Conservation (phyloP, 306 rosid species). For the Echinosophora koreensis region DNA sequence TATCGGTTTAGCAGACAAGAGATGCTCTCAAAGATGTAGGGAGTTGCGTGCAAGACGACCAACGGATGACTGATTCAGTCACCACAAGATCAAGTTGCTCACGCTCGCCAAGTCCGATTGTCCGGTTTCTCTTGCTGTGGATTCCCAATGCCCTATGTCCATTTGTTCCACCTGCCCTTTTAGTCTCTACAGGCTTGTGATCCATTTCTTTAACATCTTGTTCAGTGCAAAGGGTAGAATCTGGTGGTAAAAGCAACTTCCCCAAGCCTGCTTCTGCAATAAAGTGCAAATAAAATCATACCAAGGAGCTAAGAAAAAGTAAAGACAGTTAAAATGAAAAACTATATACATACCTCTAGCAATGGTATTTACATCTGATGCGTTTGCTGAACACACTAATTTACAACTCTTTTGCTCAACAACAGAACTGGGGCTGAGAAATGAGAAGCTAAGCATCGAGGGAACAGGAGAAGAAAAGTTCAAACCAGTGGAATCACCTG, state of each 20-base stretch:
- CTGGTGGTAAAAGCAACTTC: slow-evolving; percentile 60
- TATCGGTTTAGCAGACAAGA: slow-evolving; percentile 68
- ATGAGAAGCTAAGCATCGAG: slow-evolving; percentile 85
- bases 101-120: slow-evolving; percentile 84
- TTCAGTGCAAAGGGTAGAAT: slow-evolving; percentile 58
- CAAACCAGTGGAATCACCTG: slow-evolving; percentile 53
- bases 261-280: slow-evolving; percentile 62
- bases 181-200: slow-evolving; percentile 55
- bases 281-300: slow-evolving; percentile 41
- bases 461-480: slow-evolving; percentile 64
- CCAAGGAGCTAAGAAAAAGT: neutral
- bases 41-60: slow-evolving; percentile 90
- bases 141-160: slow-evolving; percentile 64
- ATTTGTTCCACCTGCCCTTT: slow-evolving; percentile 62
- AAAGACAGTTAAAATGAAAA: neutral
- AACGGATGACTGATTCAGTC: slow-evolving; percentile 84
- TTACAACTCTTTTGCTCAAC: slow-evolving; percentile 62
- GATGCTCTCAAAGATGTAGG: slow-evolving; percentile 80
- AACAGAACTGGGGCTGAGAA: slow-evolving; percentile 64
- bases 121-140: slow-evolving; percentile 83
- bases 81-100: slow-evolving; percentile 84
- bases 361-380: slow-evolving; percentile 52
- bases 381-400: slow-evolving; percentile 57
- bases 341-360: slow-evolving; percentile 57
- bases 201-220: slow-evolving; percentile 46